A percentile compares a stretch with the other conserved stretches of the same genome.
These are phyloP conservation scores for Tetrahymena borealis DNA, from an alignment of 73 alveolate genomes.

Conservation along the genomic window DNA sequence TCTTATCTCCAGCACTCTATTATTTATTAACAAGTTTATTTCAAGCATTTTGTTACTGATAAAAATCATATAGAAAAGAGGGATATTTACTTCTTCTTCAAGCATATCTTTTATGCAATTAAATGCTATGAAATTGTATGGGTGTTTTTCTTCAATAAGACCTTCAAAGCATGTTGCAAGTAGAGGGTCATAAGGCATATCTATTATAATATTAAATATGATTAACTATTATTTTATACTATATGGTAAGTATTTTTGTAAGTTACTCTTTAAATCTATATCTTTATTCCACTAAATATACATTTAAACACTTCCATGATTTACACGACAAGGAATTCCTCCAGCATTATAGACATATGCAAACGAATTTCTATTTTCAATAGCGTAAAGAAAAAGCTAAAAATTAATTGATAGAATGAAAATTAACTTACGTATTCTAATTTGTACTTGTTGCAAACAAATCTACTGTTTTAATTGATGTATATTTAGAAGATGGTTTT, in stretches of 20 bases:
- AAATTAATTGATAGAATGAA: neutral
- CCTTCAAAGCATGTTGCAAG: constrained; percentile 91
- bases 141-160: constrained; percentile 86
- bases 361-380: constrained; percentile 36
- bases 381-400: neutral
- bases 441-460: constrained; percentile 23
- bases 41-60: too few relatives aligned
- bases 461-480: constrained; percentile 24
- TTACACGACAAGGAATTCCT: constrained; percentile 91
- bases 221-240: neutral
- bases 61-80: neutral
- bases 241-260: constrained; percentile 17
- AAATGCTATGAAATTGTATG: constrained; percentile 78
- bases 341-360: constrained; percentile 92
- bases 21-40: too few relatives aligned
- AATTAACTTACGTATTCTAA: constrained; percentile 9
- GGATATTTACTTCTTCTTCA: constrained; percentile 43
- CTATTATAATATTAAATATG: neutral
- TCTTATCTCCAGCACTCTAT: constrained; percentile 49
- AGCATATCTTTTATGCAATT: constrained; percentile 76
- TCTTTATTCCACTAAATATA: constrained; percentile 79
- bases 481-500: constrained; percentile 14
- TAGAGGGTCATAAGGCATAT: constrained; percentile 85
- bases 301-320: constrained; percentile 73
- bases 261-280: neutral